Conservation (phyloP, 345 rosid genomes). For the Arabidopsis suecica region DNA sequence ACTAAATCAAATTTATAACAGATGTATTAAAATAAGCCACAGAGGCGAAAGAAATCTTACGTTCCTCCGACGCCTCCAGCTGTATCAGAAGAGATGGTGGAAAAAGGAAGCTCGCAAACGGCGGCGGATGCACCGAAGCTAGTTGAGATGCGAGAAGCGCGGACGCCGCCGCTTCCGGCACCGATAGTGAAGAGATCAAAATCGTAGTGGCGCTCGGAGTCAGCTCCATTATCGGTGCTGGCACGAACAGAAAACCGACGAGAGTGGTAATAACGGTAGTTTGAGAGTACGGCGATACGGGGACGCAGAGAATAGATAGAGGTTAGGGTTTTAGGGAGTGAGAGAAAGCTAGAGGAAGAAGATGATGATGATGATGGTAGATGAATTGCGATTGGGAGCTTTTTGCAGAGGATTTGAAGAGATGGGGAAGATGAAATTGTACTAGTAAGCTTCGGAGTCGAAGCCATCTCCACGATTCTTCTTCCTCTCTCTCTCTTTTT, state of each 20-base stretch:
- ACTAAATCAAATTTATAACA: background rate
- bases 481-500: constrained; percentile 2
- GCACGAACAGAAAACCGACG: constrained; percentile 59
- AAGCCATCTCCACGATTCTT: constrained; percentile 47
- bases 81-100: constrained; percentile 87
- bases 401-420: constrained; percentile 51
- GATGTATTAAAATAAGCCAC: background rate
- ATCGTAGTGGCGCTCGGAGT: constrained; percentile 63
- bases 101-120: constrained; percentile 93
- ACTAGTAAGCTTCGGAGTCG: constrained; percentile 68
- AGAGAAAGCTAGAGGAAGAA: constrained; percentile 39
- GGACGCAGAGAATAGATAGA: constrained; percentile 37
- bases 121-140: constrained; percentile 90
- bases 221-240: constrained; percentile 65
- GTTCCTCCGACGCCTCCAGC: constrained; percentile 97
- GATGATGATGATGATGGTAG: constrained; percentile 29
- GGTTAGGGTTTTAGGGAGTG: constrained; percentile 49
- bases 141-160: constrained; percentile 91
- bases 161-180: constrained; percentile 97
- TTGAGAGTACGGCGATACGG: constrained; percentile 39
- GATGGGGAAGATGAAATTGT: constrained; percentile 57
- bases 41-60: constrained; percentile 53
- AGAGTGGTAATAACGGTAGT: constrained; percentile 32
- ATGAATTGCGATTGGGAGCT: constrained; percentile 44
- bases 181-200: constrained; percentile 97